Evolutionary conservation across 2,329 filamentous ascomycete species (phyloP).

Genomic region (Byssochlamys sp.): DNA sequence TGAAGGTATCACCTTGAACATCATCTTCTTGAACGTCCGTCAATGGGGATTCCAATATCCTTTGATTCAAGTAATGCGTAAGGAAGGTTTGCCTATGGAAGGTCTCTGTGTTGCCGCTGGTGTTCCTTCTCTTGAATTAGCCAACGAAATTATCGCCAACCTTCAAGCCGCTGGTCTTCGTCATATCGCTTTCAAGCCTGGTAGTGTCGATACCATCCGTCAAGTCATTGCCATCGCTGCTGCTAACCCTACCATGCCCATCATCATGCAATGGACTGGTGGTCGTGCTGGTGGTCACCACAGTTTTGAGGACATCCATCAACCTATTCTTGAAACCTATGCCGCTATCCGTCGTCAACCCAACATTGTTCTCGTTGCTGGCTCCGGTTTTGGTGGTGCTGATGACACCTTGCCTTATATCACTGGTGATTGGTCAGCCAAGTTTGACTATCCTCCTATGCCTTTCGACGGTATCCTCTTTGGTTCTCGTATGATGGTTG

Average conservation of each 20-base stretch:
- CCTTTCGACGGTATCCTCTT: slow-evolving; percentile 87
- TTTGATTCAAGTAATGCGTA: slow-evolving; percentile 65
- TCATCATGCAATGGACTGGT: slow-evolving; percentile 89
- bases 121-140: slow-evolving; percentile 85
- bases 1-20: slow-evolving; percentile 76
- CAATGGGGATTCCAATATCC: slow-evolving; percentile 92
- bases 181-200: slow-evolving; percentile 90
- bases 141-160: slow-evolving; percentile 89
- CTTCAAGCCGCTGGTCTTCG: slow-evolving; percentile 83
- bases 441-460: slow-evolving; percentile 82
- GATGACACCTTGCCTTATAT: slow-evolving; percentile 90
- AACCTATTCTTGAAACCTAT: slow-evolving; percentile 85
- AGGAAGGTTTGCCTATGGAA: slow-evolving; percentile 81
- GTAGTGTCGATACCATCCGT: slow-evolving; percentile 78
- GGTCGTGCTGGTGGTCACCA: slow-evolving; percentile 89
- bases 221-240: slow-evolving; percentile 85
- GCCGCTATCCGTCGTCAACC: slow-evolving; percentile 71
- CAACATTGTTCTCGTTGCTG: slow-evolving; percentile 81
- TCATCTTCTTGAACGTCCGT: slow-evolving; percentile 82
- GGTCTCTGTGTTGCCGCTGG: slow-evolving; percentile 86
- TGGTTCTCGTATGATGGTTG: slow-evolving; percentile 87
- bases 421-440: slow-evolving; percentile 74
- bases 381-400: slow-evolving; percentile 80
- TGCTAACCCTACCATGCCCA: slow-evolving; percentile 83
- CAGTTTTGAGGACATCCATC: slow-evolving; percentile 90